phyloP scores from a whole-genome alignment of 805 yeast genomes.

The Starmerella asiatica region DNA sequence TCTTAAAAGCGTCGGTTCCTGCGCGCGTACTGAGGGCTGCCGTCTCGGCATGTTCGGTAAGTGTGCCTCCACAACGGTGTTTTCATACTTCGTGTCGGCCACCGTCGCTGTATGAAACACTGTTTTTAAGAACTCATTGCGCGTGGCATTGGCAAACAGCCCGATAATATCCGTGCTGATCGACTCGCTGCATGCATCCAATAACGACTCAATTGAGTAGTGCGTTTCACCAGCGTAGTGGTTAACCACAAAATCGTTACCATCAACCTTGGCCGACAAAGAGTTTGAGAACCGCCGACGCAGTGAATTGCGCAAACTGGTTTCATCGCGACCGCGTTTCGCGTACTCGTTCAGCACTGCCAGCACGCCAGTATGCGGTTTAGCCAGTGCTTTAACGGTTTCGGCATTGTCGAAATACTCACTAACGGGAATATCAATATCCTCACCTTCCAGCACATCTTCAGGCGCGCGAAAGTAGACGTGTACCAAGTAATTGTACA shows the following conservation, averaged over 20 bases:
- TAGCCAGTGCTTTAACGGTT: conserved; percentile 41
- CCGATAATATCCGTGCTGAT: conserved; percentile 31
- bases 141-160: conserved; percentile 29
- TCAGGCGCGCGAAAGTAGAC: conserved; percentile 30
- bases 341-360: conserved; percentile 30
- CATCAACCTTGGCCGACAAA: conserved; percentile 24
- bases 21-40: conserved; percentile 27
- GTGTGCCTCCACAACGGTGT: conserved; percentile 29
- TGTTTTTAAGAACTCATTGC: conserved; percentile 27
- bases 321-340: conserved; percentile 26
- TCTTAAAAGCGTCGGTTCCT: conserved; percentile 6
- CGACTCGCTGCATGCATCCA: conserved; percentile 41
- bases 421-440: conserved; percentile 37
- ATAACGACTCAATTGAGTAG: conserved; percentile 38
- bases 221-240: conserved; percentile 51
- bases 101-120: conserved; percentile 29
- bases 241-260: conserved; percentile 37
- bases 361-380: conserved; percentile 28
- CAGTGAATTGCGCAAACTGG: conserved; percentile 25
- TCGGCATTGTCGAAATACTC: conserved; percentile 46
- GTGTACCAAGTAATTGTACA: conserved; percentile 29
- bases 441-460: conserved; percentile 30
- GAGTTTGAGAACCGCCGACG: conserved; percentile 26
- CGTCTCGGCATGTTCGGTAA: conserved; percentile 31
- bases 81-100: conserved; percentile 27